Base-by-base conservation (phyloP, 163 green algal species). In the Volvox carteri region DNA sequence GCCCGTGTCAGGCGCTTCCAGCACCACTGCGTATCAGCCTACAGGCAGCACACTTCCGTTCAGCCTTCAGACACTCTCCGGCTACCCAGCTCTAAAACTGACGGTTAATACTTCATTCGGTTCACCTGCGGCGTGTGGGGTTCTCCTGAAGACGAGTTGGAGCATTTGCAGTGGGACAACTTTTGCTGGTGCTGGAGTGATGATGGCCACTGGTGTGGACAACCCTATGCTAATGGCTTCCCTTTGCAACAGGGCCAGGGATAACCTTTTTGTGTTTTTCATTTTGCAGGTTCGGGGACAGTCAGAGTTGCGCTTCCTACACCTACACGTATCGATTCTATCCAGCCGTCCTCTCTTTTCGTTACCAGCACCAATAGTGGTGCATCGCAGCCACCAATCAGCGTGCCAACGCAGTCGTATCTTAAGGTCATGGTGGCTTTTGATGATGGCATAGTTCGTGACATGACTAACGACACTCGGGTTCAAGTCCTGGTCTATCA, bases 401-500 rank as follows among this genome's bases (percentile, higher is more conserved):
- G 44, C 75, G 60, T 90, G 28, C 85, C 85, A n/a, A 84, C 83
- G 25, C 33, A 50, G 42, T 54, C 73, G 7, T 28, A 7, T n/a
- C 33, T 92, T 21, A 25, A 23, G 12, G 80, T 89, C 35, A 52
- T 86, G 46, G 80, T 92, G 21, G 62, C 54, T 25, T 92, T 92
- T 23, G 44, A 65, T 33, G 88, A 89, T 25, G 88, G 81, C 60
- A 23, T 25, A 11, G 33, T 79, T 41, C 70, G 62, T 19, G 88
- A 92, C 80, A 89, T 92, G 80, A 90, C 73, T 1, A 33, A 16
- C 18, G 81, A 89, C 46, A 0, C 46, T 0, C 74, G 78, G 50
- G 58, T 87, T 4, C 25, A 37, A 1, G 44, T 92, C 33, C 37
- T 42, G 5, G 58, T 92, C 7, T n/a, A 23, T 1, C 70, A 84